Percentiles rank a stretch among this genome's conserved stretches.
Evolutionary conservation across 148 eudicot species (phyloP).

Genomic region (Vaccinium myrtillus): DNA sequence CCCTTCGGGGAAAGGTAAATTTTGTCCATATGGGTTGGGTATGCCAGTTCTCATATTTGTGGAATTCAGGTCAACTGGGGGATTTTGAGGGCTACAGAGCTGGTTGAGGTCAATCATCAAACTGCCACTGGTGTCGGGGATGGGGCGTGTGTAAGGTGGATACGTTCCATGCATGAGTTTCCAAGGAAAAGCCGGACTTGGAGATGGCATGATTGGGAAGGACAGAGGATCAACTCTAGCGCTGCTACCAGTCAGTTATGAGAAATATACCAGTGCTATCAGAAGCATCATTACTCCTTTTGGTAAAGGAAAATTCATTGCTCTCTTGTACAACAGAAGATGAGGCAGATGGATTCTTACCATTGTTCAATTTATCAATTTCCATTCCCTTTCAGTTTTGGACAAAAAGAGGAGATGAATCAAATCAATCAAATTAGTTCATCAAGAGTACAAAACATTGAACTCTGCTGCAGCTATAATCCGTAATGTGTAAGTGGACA

Average conservation of each 20-base stretch:
- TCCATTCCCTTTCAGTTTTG: constrained; percentile 20
- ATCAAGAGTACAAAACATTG: background rate
- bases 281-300: constrained; percentile 20
- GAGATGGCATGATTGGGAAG: background rate
- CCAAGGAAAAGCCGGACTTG: constrained; percentile 11
- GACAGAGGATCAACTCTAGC: constrained; percentile 17
- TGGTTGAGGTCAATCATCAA: constrained; percentile 20
- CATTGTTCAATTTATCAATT: constrained; percentile 7
- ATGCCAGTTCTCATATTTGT: constrained; percentile 2
- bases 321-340: constrained; percentile 1
- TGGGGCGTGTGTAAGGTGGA: background rate
- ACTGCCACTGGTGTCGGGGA: constrained; percentile 6
- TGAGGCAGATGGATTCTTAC: constrained; percentile 15
- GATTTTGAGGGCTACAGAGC: constrained; percentile 17
- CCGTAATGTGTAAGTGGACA: background rate
- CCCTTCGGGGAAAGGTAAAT: background rate
- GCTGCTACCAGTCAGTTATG: constrained; percentile 11
- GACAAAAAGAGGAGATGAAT: background rate
- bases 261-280: constrained; percentile 6
- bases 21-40: background rate
- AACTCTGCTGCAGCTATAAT: background rate
- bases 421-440: background rate
- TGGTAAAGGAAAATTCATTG: constrained; percentile 10
- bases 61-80: constrained; percentile 11
- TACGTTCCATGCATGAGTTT: constrained; percentile 9